Evolutionary conservation across 1,139 yeast species (phyloP), one percentile per base, ranked within the genome.

Genomic region (Geotrichum klebahnii): DNA sequence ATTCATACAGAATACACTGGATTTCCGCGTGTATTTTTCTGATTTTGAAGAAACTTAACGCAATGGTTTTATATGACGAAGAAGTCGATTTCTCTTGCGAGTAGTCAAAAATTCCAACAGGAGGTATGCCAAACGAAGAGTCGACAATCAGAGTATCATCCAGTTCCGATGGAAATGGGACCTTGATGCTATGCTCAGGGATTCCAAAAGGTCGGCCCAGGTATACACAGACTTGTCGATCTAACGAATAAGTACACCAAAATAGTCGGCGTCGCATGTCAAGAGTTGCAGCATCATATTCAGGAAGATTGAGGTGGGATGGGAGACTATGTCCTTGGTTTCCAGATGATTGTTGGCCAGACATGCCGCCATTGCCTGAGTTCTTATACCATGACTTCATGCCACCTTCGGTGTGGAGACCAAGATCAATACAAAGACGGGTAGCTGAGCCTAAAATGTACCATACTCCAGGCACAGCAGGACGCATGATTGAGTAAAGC

Each of bases 221-320:
- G 57, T 83, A 83, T 52, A 84, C 81, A 59, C 88, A 81, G 10
- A 82, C 78, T 61, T 84, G 89, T 32, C 97, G 69, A 64, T 89
- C 97, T 45, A 89, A 68, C 0, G 90, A 77, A 65, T 88, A 89
- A 0, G 92, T 81, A 63, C 95, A 84, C 97, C 97, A 89, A 59
- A 89, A 88, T 34, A 89, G 68, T 39, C 96, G 69, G 58, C 96
- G 74, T 53, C 95, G 71, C 65, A 83, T 69, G 61, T 89, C 96
- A 26, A 78, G 69, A 0, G 78, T 73, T 58, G 78, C 81, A 0
- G 83, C 76, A 57, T 80, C 81, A 47, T 48, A 46, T 17, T 37
- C 47, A 8, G 46, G 50, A n/a, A 41, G 12, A 17, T 42, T 34
- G 6, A 37, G 26, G 32, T 32, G 50, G 20, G 38, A 28, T 36